Base-by-base conservation (phyloP, 2,329 filamentous ascomycete species). In the Alternaria sp. region DNA sequence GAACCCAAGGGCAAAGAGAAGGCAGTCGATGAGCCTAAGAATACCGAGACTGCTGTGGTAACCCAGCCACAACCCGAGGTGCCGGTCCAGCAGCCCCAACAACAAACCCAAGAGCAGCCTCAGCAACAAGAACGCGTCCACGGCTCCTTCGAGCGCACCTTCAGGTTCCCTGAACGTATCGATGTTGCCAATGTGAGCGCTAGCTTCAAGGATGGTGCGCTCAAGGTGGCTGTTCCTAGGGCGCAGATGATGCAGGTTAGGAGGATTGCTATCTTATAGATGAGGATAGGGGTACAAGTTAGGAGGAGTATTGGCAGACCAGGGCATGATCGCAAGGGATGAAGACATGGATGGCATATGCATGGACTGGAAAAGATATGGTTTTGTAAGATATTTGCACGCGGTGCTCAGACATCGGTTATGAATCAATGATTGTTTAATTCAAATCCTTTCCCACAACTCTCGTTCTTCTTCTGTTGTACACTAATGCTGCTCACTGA, bases 101-200 rank as follows among this genome's bases (percentile, higher is more conserved):
- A 64, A 30, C 62, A 67, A 46, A 37, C 51, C 23, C 60, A 65
- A 10, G 28, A 68, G 54, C 59, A 65, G 33, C 23, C 55, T 4
- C 61, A 75, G 10, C 55, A 71, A 33, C 50, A 69, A 21, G 89
- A 92, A 82, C 88, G 89, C 71, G 86, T 84, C 64, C 81, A 90
- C 61, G 90, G 90, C 76, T 85, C 89, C 69, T 93, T 92, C 81
- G 84, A 87, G 53, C 87, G 90, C 67, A 87, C 84, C 63, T 92
- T 92, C 82, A 87, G 83, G 77, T 92, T 93, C 83, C 88, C 90
- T 1, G 80, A 81, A 56, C 86, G 85, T 26, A 85, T 93, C 64
- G 88, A 91, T 73, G 85, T 87, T 71, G 87, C 89, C 15, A 80
- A 73, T 4, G 90, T 93, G 59, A 83, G 79, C 47, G 90, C 90